These are phyloP conservation scores for Solanum hybrid DNA, from an alignment of 305 asterid species.

Conservation along the genomic window DNA sequence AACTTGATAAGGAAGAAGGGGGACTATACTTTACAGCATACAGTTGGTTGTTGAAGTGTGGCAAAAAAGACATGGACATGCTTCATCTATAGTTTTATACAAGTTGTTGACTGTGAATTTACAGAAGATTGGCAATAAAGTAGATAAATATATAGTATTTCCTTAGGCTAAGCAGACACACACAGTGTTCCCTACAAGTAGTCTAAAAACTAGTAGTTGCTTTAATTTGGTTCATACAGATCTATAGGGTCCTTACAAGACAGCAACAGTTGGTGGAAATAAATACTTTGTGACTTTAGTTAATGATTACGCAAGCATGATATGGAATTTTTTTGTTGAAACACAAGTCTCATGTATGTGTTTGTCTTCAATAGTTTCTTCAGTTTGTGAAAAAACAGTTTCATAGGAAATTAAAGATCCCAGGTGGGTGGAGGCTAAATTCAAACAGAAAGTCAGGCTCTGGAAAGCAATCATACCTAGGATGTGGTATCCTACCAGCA, in stretches of 20 bases:
- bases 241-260: neutral
- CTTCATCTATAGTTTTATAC: neutral
- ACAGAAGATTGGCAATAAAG: neutral
- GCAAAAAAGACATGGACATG: neutral
- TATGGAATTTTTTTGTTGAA: too few species aligned
- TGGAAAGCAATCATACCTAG: neutral
- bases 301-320: too few species aligned
- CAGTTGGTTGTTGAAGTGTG: neutral
- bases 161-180: neutral
- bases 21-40: neutral
- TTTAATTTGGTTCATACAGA: neutral
- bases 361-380: too few species aligned
- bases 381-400: too few species aligned
- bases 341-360: too few species aligned
- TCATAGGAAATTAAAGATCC: neutral
- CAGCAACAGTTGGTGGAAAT: too few species aligned
- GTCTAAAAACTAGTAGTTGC: neutral
- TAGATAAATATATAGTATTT: neutral
- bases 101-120: neutral
- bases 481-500: neutral
- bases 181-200: neutral
- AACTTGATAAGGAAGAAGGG: neutral
- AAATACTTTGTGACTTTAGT: too few species aligned
- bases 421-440: neutral
- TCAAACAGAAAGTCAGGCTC: neutral